Conservation (phyloP, 331 rosid species). For the Pyrus hybrid region DNA sequence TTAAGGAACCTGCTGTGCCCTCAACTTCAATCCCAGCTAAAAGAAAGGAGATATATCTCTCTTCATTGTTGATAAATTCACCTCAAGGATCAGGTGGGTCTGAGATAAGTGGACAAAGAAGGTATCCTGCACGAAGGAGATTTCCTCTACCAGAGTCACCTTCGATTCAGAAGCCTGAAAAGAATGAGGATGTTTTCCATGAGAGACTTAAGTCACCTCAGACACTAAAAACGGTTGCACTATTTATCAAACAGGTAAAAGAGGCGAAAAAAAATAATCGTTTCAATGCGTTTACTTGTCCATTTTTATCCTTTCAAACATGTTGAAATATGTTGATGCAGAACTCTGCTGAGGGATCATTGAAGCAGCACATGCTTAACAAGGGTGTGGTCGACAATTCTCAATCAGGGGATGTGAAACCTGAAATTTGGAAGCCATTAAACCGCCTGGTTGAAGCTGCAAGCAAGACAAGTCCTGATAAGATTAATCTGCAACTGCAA, state of each 20-base stretch:
- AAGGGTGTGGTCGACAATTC: slow-evolving; percentile 10
- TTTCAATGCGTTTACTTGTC: not conserved
- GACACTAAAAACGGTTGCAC: slow-evolving; percentile 1
- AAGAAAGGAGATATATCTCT: slow-evolving; percentile 22
- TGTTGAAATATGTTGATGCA: slow-evolving; percentile 18
- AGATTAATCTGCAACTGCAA: slow-evolving; percentile 8
- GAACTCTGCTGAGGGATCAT: slow-evolving; percentile 23
- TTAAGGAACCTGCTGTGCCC: not conserved
- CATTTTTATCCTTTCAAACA: not conserved
- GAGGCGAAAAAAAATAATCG: not conserved
- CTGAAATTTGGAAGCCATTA: slow-evolving; percentile 20
- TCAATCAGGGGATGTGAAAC: slow-evolving; percentile 13
- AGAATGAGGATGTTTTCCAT: not conserved
- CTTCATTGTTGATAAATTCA: slow-evolving; percentile 10
- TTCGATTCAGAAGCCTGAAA: slow-evolving; percentile 4
- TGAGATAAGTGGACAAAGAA: slow-evolving; percentile 17
- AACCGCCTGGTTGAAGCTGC: slow-evolving; percentile 20
- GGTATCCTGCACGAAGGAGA: slow-evolving; percentile 8
- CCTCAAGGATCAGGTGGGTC: slow-evolving; percentile 4
- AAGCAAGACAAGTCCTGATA: slow-evolving; percentile 7
- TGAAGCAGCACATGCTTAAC: slow-evolving; percentile 7
- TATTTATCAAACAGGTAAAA: slow-evolving; percentile 24
- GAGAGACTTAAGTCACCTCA: slow-evolving; percentile 3
- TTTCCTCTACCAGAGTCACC: not conserved
- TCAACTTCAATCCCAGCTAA: slow-evolving; percentile 8